Evolutionary conservation across 352 stramenopile genomes (phyloP), one percentile per base, ranked within the genome.

Genomic region (Phytophthora brassicae): DNA sequence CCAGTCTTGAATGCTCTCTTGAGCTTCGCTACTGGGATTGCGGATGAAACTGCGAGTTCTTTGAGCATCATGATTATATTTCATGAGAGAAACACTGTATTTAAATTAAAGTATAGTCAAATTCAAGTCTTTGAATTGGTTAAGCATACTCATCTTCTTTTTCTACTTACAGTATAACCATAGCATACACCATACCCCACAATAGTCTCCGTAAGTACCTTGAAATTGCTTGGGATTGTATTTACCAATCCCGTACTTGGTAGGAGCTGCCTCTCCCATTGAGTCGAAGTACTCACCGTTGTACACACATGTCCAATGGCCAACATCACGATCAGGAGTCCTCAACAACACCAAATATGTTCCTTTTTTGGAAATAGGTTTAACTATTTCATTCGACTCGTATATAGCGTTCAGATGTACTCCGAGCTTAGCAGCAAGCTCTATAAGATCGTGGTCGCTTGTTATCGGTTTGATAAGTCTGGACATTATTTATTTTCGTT

Each of bases 211-310:
- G 12, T 60, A 51, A 0, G 46, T 44, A 3, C 33, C 24, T 54
- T 70, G 62, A 23, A 48, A 61, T 42, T 70, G 62, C 3, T 42
- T 53, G 0, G 48, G 0, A 20, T 52, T 66, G 42, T 58, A 70
- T 45, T 58, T 65, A 1, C 11, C 45, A 7, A 63, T 56, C 16
- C 28, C 22, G 9, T 55, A 53, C 13, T 44, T 44, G 12, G 19
- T 48, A 11, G 62, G 62, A 11, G 42, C 35, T 23, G 29, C 33
- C 51, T 60, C 56, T 9, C 48, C 62, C 62, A 66, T 66, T 1
- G 0, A 28, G 48, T 70, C 62, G 16, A 64, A 65, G 14, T 43
- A 65, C 31, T 56, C 19, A n/a, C 49, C 50, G 29, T 70, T 33
- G 43, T 65, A 22, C 11, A 59, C 20, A 20, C 19, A 35, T 6